phyloP scores from a whole-genome alignment of 176 grass and related monocot genomes.

The Saccharum officinarum region DNA sequence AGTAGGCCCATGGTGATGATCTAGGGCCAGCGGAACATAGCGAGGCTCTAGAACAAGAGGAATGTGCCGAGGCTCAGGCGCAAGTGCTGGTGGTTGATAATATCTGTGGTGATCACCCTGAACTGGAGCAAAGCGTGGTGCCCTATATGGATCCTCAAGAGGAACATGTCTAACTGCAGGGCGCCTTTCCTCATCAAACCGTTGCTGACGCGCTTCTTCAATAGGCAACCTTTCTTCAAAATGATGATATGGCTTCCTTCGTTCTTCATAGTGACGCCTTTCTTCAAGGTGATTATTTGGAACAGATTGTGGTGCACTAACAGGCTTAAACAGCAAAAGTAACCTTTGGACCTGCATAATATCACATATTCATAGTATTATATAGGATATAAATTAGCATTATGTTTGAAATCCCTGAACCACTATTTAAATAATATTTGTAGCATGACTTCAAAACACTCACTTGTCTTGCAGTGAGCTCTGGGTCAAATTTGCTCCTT shows the following conservation, averaged over 20 bases:
- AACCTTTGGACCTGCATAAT: slow-evolving; percentile 57
- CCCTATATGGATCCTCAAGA: slow-evolving; percentile 47
- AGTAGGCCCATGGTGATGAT: slow-evolving; percentile 31
- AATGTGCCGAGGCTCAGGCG: slow-evolving; percentile 25
- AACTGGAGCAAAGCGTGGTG: slow-evolving; percentile 32
- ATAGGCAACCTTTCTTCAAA: slow-evolving; percentile 41
- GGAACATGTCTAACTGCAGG: slow-evolving; percentile 36
- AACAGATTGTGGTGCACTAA: slow-evolving; percentile 32
- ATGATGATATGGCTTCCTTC: slow-evolving; percentile 18
- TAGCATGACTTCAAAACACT: slow-evolving; percentile 10
- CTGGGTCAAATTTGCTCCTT: slow-evolving; percentile 55
- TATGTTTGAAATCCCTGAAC: neutral
- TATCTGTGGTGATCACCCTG: slow-evolving; percentile 38
- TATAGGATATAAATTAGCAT: slow-evolving; percentile 3
- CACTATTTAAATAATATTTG: slow-evolving; percentile 24
- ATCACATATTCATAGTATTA: slow-evolving; percentile 15
- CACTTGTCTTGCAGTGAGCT: slow-evolving; percentile 69
- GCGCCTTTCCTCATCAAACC: slow-evolving; percentile 36
- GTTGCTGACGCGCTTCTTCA: slow-evolving; percentile 11
- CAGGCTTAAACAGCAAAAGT: slow-evolving; percentile 44
- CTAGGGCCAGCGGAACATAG: slow-evolving; percentile 4
- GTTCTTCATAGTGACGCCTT: slow-evolving; percentile 36
- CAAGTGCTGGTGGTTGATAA: slow-evolving; percentile 34
- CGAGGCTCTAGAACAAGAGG: slow-evolving; percentile 21
- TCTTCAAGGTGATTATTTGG: neutral